phyloP scores from a whole-genome alignment of 768 basidiomycete genomes.

The Lentinus tigrinus region DNA sequence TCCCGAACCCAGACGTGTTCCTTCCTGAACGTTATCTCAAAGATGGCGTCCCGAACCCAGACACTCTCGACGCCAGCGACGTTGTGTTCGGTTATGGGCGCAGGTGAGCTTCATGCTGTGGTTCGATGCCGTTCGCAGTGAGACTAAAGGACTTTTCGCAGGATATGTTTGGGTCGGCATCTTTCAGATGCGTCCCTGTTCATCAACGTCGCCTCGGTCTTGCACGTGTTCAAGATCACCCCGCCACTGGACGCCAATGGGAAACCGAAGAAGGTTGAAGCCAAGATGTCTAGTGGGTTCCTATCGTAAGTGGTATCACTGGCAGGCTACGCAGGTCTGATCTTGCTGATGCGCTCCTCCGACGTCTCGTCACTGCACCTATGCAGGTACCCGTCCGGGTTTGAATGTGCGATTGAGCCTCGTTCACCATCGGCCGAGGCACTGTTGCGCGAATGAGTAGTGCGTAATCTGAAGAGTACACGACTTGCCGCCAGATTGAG shows the following conservation, averaged over 20 bases:
- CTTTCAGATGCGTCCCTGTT: conserved; percentile 3
- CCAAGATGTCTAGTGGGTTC: conserved; percentile 5
- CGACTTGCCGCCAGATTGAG: too few relatives aligned
- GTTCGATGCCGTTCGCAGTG: background rate
- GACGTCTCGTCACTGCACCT: background rate
- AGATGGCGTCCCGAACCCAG: conserved; percentile 13
- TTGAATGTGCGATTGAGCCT: conserved; percentile 8
- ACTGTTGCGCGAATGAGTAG: background rate
- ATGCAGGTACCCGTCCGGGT: conserved; percentile 8
- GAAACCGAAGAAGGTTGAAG: conserved; percentile 6
- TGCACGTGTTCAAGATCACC: conserved; percentile 5
- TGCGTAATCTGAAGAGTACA: too few relatives aligned
- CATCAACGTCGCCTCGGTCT: conserved; percentile 2
- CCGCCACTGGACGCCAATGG: background rate
- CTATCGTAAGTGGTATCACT: background rate
- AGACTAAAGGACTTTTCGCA: background rate
- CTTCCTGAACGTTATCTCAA: conserved; percentile 5
- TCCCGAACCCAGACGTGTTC: background rate
- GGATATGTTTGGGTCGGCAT: conserved; percentile 6
- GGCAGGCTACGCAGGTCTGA: background rate
- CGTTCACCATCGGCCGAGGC: background rate
- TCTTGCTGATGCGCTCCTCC: background rate
- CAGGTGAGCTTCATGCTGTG: background rate
- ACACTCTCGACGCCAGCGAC: conserved; percentile 37
- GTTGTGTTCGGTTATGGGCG: conserved; percentile 25